Evolutionary conservation across 2,329 filamentous ascomycete genomes (phyloP), one percentile per base, ranked within the genome.

Genomic region (Aspergillus tanneri): DNA sequence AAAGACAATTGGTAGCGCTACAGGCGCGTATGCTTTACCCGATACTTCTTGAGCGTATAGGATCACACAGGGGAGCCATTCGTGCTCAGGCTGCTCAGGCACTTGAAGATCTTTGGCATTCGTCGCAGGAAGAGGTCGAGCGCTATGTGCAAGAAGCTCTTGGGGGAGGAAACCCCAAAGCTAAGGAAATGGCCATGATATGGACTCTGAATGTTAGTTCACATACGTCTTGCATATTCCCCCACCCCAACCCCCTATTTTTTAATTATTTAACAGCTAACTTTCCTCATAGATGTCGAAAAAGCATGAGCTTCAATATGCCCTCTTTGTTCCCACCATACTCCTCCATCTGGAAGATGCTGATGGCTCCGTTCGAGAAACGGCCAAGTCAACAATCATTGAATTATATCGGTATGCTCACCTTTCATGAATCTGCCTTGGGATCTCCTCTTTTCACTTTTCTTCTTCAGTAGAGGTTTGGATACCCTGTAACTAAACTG

Each of bases 291-390:
- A 90, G 81, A 95, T 92, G 85, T 87, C 93, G 67, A 81, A 85
- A 63, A 86, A 89, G 45, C 82, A 90, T 49, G 84, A 83, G 30
- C 75, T 96, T 56, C 84, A 85, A 28, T 96, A 96, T 72, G 86
- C 89, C 53, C 76, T 76, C 61, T 96, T 95, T 66, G 90, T 95
- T 2, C 86, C 88, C 2, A 79, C 81, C 9, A 78, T 96, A 32
- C 92, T 96, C 73, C 86, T 89, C 46, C 81, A 93, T 57, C 79
- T 96, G 34, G 92, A 96, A 71, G 91, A 96, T 68, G 87, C 90
- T 8, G 92, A 96, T 67, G 86, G 87, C 41, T 85, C 84, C 70
- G 90, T 96, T 55, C 84, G 92, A 66, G 90, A 96, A 62, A 81
- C 82, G 28, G 90, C 91, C 53, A 95, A 93, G 72, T 76, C 77